Conservation (phyloP, 352 stramenopile genomes). For the Phytophthora litchii region DNA sequence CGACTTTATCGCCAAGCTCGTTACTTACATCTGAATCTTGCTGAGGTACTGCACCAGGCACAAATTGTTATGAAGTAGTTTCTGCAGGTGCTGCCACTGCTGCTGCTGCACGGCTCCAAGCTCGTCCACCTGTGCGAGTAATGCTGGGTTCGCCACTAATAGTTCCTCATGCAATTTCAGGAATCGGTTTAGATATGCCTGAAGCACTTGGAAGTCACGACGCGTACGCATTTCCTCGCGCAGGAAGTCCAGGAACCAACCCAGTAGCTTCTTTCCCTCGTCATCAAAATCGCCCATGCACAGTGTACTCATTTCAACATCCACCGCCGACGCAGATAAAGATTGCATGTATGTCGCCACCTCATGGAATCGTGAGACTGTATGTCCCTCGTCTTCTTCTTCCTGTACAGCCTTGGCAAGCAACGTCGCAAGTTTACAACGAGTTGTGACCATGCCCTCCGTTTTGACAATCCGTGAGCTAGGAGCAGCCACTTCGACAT, state of each 20-base stretch:
- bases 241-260: slow-evolving; percentile 70
- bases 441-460: slow-evolving; percentile 68
- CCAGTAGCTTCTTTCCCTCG: slow-evolving; percentile 69
- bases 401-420: slow-evolving; percentile 44
- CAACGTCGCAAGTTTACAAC: slow-evolving; percentile 72
- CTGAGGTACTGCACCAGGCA: slow-evolving; percentile 88
- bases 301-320: slow-evolving; percentile 84
- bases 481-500: slow-evolving; percentile 32
- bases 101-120: slow-evolving; percentile 68
- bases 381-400: slow-evolving; percentile 14
- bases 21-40: slow-evolving; percentile 88
- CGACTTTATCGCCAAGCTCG: background rate
- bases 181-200: slow-evolving; percentile 88
- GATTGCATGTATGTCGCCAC: slow-evolving; percentile 73
- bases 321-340: slow-evolving; percentile 73
- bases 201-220: slow-evolving; percentile 79
- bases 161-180: slow-evolving; percentile 85
- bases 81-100: slow-evolving; percentile 83
- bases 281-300: slow-evolving; percentile 86
- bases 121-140: slow-evolving; percentile 64
- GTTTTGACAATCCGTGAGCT: slow-evolving; percentile 78
- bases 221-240: slow-evolving; percentile 68
- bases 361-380: slow-evolving; percentile 43
- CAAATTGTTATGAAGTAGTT: slow-evolving; percentile 85
- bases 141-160: slow-evolving; percentile 52